Conservation (phyloP, 1,284 basidiomycete species). For the Singerocomus inundabilis region DNA sequence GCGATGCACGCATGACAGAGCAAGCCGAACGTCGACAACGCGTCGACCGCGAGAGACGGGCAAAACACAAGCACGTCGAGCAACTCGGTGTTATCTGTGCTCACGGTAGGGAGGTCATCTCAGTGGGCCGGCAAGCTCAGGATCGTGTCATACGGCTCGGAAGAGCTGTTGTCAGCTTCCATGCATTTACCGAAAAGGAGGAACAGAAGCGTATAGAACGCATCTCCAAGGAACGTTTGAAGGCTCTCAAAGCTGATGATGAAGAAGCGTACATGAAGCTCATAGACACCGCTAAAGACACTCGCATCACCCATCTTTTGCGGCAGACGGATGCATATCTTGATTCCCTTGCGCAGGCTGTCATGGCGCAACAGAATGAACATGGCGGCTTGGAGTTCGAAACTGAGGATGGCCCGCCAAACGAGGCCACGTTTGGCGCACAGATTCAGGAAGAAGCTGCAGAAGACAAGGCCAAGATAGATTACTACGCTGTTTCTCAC, state of each 20-base stretch:
- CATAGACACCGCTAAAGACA: constrained; percentile 99
- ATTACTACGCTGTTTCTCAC: constrained; percentile 98
- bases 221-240: constrained; percentile 96
- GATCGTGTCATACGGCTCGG: constrained; percentile 85
- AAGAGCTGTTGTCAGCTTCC: constrained; percentile 84
- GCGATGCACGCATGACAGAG: constrained; percentile 91
- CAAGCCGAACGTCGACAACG: constrained; percentile 90
- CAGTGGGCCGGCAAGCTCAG: constrained; percentile 60
- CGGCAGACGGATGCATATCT: constrained; percentile 95
- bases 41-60: constrained; percentile 87
- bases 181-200: constrained; percentile 92
- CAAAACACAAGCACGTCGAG: constrained; percentile 96
- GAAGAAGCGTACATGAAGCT: constrained; percentile 99
- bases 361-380: constrained; percentile 91
- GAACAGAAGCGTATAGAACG: constrained; percentile 98
- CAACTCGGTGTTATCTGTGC: constrained; percentile 87
- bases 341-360: constrained; percentile 93
- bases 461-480: constrained; percentile 79
- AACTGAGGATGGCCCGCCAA: constrained; percentile 71
- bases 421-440: constrained; percentile 90
- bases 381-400: constrained; percentile 52
- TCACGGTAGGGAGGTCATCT: constrained; percentile 79
- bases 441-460: constrained; percentile 54
- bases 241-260: constrained; percentile 96
- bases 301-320: constrained; percentile 95